phyloP scores from a whole-genome alignment of 1,284 basidiomycete species.

The Lentinula novae-zelandiae region DNA sequence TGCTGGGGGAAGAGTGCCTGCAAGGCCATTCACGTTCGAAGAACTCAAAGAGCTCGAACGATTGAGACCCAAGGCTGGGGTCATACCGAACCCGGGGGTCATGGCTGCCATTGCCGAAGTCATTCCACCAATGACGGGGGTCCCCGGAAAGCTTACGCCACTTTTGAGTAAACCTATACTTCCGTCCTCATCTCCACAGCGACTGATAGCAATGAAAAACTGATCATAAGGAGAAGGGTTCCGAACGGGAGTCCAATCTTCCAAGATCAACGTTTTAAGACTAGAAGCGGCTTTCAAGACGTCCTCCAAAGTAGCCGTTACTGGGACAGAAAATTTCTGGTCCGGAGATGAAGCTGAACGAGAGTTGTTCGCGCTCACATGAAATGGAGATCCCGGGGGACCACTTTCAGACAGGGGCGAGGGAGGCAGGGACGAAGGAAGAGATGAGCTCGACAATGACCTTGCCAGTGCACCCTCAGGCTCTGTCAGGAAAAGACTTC shows the following conservation, averaged over 20 bases:
- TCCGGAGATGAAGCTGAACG: background rate
- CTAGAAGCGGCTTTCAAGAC: background rate
- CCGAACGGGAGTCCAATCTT: constrained; percentile 1
- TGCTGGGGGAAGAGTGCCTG: background rate
- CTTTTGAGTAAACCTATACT: background rate
- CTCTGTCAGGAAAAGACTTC: constrained; percentile 2
- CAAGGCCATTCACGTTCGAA: background rate
- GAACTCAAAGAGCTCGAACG: background rate
- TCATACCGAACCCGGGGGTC: constrained; percentile 1
- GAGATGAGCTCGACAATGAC: constrained; percentile 69
- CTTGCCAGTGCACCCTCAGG: constrained; percentile 1
- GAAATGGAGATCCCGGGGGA: background rate
- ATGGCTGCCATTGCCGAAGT: background rate
- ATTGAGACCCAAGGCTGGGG: background rate
- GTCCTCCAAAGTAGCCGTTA: background rate
- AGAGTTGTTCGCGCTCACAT: background rate
- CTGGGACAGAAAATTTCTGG: background rate
- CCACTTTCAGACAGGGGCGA: constrained; percentile 69
- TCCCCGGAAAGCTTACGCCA: background rate
- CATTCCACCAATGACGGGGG: background rate
- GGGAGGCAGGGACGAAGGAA: constrained; percentile 96
- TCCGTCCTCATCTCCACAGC: background rate
- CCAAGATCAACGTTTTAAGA: background rate
- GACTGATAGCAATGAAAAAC: background rate
- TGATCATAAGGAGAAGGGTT: constrained; percentile 1